Percentiles rank a stretch among this genome's conserved stretches.
Conservation (phyloP, 2,329 filamentous ascomycete species). For the Trichoderma atrobrunneum region DNA sequence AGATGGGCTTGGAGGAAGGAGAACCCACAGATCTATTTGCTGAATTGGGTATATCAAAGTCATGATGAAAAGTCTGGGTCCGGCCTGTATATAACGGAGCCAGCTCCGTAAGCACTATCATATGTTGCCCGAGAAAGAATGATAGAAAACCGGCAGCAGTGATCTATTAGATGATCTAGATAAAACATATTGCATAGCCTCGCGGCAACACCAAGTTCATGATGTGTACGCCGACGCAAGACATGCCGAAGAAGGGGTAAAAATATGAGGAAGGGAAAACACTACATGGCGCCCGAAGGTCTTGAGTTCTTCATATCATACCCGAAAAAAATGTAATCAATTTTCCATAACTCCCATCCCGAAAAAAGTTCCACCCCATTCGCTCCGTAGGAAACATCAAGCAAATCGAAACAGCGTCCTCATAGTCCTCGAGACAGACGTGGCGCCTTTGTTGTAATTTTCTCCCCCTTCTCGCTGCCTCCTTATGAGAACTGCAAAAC, state of each 20-base stretch:
- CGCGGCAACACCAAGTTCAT: neutral
- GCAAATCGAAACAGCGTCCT: neutral
- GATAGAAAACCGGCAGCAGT: neutral
- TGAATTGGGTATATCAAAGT: constrained; percentile 44
- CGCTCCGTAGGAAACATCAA: constrained; percentile 6
- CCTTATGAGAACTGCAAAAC: constrained; percentile 5
- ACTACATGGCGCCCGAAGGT: neutral
- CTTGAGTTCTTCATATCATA: neutral
- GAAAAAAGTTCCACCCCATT: neutral
- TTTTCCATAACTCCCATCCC: constrained; percentile 20
- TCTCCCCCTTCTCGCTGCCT: neutral
- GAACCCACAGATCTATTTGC: constrained; percentile 48
- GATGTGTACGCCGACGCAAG: neutral
- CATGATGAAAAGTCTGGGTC: neutral
- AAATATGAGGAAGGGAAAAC: neutral
- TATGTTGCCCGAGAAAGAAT: neutral
- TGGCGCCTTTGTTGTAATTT: neutral
- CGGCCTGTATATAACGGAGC: neutral
- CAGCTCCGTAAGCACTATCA: neutral
- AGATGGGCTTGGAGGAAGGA: constrained; percentile 63
- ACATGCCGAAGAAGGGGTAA: neutral
- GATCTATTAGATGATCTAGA: constrained; percentile 18
- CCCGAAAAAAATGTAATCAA: neutral
- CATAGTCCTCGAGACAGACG: neutral
- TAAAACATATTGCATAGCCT: constrained; percentile 2